Evolutionary conservation across 192 early-diverging fungal genomes (phyloP).

Genomic region (Glomus cerebriforme): DNA sequence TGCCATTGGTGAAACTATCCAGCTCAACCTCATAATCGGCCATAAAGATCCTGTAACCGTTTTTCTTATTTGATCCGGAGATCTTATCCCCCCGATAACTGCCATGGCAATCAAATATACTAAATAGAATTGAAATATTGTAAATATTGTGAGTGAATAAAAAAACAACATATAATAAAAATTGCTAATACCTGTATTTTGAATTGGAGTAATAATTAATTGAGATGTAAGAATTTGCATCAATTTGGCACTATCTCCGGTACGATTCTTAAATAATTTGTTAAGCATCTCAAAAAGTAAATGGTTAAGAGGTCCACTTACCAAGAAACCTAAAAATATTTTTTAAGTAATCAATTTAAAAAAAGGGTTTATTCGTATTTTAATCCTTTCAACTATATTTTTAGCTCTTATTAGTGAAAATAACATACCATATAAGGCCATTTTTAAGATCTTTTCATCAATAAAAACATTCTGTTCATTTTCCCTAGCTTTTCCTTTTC

Average conservation of each 20-base stretch:
- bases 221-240: constrained; percentile 74
- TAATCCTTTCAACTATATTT: not conserved
- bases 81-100: constrained; percentile 72
- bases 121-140: constrained; percentile 27
- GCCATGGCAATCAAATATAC: constrained; percentile 86
- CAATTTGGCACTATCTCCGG: constrained; percentile 64
- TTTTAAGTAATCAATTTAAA: not conserved
- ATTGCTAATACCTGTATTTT: constrained; percentile 49
- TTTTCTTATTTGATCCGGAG: constrained; percentile 49
- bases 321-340: constrained; percentile 58
- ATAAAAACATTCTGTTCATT: constrained; percentile 36
- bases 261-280: constrained; percentile 70
- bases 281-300: constrained; percentile 75
- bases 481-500: constrained; percentile 40
- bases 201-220: constrained; percentile 82
- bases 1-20: constrained; percentile 77
- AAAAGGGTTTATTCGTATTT: not conserved
- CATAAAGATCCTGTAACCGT: constrained; percentile 65
- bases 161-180: not conserved
- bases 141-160: not conserved
- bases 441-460: constrained; percentile 73
- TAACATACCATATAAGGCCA: constrained; percentile 74
- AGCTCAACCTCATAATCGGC: constrained; percentile 80
- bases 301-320: constrained; percentile 85
- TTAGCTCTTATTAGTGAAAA: constrained; percentile 14